Percentiles rank a stretch among this genome's conserved stretches.
Conservation (phyloP, 2,329 filamentous ascomycete genomes). For the Ophiocordyceps polyrhachis-furcata region DNA sequence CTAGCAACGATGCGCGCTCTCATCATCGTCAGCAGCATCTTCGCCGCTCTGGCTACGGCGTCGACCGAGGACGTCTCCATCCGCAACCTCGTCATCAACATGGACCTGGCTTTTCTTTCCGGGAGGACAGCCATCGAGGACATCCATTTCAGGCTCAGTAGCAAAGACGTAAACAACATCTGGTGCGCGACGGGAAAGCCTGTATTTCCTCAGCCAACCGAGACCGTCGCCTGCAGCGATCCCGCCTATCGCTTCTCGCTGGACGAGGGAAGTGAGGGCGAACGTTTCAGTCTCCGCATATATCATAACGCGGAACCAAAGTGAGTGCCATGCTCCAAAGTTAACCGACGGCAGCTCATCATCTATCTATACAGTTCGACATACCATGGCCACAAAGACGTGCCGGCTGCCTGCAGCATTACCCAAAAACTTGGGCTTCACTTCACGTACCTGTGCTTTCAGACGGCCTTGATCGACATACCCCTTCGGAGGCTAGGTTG, state of each 20-base stretch:
- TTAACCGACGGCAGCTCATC: not conserved
- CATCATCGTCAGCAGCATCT: not conserved
- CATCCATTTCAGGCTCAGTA: constrained; percentile 8
- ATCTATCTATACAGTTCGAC: constrained; percentile 2
- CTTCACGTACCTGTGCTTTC: constrained; percentile 2
- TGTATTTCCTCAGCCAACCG: constrained; percentile 5
- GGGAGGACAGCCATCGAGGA: constrained; percentile 3
- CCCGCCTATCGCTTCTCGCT: constrained; percentile 12
- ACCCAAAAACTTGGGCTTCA: no score
- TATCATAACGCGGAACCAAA: constrained; percentile 8
- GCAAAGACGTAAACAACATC: constrained; percentile 5
- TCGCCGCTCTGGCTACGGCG: not conserved
- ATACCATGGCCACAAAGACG: constrained; percentile 5
- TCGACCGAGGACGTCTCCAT: constrained; percentile 9
- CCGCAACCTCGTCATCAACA: constrained; percentile 7
- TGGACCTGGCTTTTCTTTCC: constrained; percentile 2
- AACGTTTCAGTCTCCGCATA: constrained; percentile 6
- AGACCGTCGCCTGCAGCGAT: constrained; percentile 9
- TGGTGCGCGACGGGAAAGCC: constrained; percentile 4
- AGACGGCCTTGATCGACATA: no score
- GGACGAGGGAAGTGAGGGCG: constrained; percentile 2
- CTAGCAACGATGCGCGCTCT: not conserved
- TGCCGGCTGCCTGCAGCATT: no score
- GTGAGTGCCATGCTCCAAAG: constrained; percentile 6
- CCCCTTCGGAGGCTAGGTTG: no score